A percentile compares a stretch with the other conserved stretches of the same genome.
Evolutionary conservation across 441 rosid species (phyloP).

Genomic region (Jatropha multifida): DNA sequence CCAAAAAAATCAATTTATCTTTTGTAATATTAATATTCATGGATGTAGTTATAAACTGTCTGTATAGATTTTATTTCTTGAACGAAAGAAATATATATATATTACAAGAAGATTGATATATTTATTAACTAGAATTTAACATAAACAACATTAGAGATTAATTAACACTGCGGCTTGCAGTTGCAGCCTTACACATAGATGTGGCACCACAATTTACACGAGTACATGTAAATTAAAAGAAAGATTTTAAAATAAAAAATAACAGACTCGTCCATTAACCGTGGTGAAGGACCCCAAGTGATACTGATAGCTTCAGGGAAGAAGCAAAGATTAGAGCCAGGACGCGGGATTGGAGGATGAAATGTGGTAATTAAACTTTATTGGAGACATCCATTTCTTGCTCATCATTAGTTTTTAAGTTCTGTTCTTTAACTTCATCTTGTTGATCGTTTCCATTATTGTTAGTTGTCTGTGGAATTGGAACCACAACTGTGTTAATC

Average conservation of each 20-base stretch:
- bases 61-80: constrained; percentile 2
- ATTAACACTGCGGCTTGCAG: constrained; percentile 7
- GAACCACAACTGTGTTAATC: constrained; percentile 32
- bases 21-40: not conserved
- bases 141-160: not conserved
- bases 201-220: not conserved
- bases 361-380: constrained; percentile 12
- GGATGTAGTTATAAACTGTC: not conserved
- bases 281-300: too few species aligned
- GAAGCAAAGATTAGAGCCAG: too few species aligned
- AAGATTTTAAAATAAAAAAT: not conserved
- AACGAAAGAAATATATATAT: not conserved
- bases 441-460: constrained; percentile 25
- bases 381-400: not conserved
- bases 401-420: not conserved
- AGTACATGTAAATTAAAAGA: not conserved
- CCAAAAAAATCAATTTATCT: too few species aligned
- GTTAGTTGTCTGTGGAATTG: constrained; percentile 22
- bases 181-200: not conserved
- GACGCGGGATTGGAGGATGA: too few species aligned
- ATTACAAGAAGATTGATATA: constrained; percentile 3
- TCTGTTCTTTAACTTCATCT: not conserved
- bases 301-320: too few species aligned
- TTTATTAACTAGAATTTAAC: not conserved
- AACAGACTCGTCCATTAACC: not conserved